Base-by-base conservation (phyloP, 2,329 filamentous ascomycete genomes). In the Teratosphaeriaceae sp. region DNA sequence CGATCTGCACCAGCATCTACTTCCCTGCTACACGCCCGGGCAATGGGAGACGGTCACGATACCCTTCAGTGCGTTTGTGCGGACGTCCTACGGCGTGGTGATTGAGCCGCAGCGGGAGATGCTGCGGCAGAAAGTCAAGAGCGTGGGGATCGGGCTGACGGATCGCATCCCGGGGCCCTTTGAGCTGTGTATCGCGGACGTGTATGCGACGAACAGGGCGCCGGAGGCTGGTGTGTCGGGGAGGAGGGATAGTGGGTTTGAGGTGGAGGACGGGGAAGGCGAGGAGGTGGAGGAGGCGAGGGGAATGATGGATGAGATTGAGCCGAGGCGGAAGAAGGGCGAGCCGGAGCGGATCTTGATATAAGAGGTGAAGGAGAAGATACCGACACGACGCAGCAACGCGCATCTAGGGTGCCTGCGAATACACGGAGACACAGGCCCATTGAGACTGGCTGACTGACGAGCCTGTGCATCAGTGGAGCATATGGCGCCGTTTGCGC, bases 1-100 rank as follows among this genome's bases (percentile, higher is more conserved):
- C n/a, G 92, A 98, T 63, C 74, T 98, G 50, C 92, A 97, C 65
- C 92, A 98, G 64, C 92, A 98, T 65, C 75, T 92, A 38, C 68
- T 98, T 3, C 94, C 88, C 54, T 76, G 84, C 7, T 83, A 82
- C 58, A 78, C 79, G 7, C 82, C 85, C 0, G 88, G 88, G 1
- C 76, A 89, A 57, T 98, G 92, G 92, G 90, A 98, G 73, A 96
- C 92, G 1, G 78, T 96, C n/a, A 66, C 94, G 36, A 84, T 98
- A 50, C 85, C 84, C 49, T 92, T 89, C 76, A 84, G 82, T 55
- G 88, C 94, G 52, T 97, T 98, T 66, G 90, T 98, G 46, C 76
- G 92, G 50, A 98, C 92, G 12, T 97, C 96, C 61, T 80, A 94
- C 59, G 92, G 92, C 5, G 80, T 86, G 56, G 87, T 94, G 1